These are phyloP conservation scores for Aspergillus pseudotamarii DNA, from an alignment of 2,329 filamentous ascomycete species.

Conservation along the genomic window DNA sequence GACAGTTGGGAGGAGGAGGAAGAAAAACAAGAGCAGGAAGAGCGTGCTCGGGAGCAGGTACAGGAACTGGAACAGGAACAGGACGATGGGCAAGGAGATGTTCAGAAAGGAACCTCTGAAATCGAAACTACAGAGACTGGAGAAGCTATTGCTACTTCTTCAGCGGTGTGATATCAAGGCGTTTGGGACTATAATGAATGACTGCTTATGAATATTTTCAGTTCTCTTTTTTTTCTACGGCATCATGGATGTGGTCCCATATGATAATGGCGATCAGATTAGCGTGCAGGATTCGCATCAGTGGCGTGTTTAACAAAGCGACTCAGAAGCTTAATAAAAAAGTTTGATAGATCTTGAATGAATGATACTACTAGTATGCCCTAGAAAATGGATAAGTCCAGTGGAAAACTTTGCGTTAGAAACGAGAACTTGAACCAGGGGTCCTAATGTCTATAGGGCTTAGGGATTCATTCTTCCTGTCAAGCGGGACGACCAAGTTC, in stretches of 20 bases:
- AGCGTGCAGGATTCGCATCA: neutral
- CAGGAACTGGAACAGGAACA: slow-evolving; percentile 17
- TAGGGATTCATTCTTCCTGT: neutral
- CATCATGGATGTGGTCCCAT: neutral
- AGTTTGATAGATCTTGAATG: neutral
- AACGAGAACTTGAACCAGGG: neutral
- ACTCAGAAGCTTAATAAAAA: neutral
- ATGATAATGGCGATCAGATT: neutral
- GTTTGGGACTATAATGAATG: neutral
- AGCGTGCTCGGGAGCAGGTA: slow-evolving; percentile 20
- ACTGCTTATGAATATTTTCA: neutral
- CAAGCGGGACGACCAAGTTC: neutral
- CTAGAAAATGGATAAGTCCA: neutral
- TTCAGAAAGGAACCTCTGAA: neutral
- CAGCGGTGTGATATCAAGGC: slow-evolving; percentile 26
- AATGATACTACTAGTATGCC: neutral
- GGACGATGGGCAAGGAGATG: slow-evolving; percentile 1
- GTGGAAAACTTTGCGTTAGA: neutral
- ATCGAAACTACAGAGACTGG: slow-evolving; percentile 43
- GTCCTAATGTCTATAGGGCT: neutral
- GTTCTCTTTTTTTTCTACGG: neutral
- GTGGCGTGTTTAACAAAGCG: neutral
- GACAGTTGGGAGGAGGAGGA: slow-evolving; percentile 53
- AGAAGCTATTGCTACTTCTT: slow-evolving; percentile 48
- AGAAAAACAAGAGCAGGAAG: slow-evolving; percentile 44